Conservation (phyloP, 148 eudicot genomes). For the Rhododendron ferrugineum region DNA sequence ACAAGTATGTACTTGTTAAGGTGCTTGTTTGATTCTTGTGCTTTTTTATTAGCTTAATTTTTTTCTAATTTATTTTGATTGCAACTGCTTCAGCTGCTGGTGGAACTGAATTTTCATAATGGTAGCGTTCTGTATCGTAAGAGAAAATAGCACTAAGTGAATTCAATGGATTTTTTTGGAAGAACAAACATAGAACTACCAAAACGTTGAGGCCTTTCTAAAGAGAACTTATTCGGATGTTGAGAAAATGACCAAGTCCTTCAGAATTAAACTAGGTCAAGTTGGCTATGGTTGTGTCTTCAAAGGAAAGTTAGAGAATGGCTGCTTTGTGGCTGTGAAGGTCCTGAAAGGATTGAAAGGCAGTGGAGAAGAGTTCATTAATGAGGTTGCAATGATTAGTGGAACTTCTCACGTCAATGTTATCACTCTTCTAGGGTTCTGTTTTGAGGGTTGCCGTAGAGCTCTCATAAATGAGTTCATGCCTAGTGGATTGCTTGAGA, state of each 20-base stretch:
- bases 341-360: background rate
- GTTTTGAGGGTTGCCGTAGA: background rate
- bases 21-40: background rate
- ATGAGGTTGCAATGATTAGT: constrained; percentile 24
- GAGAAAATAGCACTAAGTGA: background rate
- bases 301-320: constrained; percentile 8
- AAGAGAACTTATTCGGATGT: background rate
- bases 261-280: constrained; percentile 6
- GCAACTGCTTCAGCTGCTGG: constrained; percentile 1
- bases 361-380: constrained; percentile 19
- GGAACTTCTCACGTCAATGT: constrained; percentile 20
- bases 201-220: constrained; percentile 11
- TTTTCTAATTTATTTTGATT: background rate
- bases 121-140: background rate
- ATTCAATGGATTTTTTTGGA: background rate
- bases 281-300: constrained; percentile 12
- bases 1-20: background rate
- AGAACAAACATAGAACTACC: background rate
- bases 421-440: constrained; percentile 8
- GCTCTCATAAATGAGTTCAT: constrained; percentile 3
- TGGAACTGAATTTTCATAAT: background rate
- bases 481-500: constrained; percentile 20
- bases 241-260: constrained; percentile 8
- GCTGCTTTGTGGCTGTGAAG: constrained; percentile 7
- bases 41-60: background rate